phyloP scores from a whole-genome alignment of 2,329 filamentous ascomycete genomes.

The Cladosporium sp. region DNA sequence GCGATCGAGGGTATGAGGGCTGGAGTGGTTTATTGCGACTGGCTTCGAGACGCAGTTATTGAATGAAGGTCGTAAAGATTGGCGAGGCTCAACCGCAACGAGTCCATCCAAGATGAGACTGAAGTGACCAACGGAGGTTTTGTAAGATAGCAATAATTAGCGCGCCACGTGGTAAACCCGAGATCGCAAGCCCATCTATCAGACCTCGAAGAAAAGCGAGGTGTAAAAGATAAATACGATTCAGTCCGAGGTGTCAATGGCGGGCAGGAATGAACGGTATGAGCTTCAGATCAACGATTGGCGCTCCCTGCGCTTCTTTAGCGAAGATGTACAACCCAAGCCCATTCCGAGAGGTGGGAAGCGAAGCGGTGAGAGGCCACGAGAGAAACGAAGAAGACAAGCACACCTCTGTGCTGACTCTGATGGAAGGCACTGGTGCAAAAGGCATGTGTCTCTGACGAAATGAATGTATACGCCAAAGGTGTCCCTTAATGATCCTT shows the following conservation, averaged over 20 bases:
- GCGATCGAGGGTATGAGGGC: background rate
- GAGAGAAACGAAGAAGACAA: background rate
- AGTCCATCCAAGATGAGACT: background rate
- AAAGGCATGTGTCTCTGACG: no score
- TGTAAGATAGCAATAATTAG: background rate
- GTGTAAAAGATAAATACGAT: background rate
- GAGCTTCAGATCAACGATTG: background rate
- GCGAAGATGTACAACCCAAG: conserved; percentile 4
- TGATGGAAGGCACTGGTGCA: background rate
- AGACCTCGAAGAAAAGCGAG: background rate
- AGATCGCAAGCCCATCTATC: background rate
- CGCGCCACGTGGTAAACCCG: background rate
- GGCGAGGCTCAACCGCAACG: background rate
- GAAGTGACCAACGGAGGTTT: background rate
- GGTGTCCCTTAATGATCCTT: no score
- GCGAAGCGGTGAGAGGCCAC: conserved; percentile 7
- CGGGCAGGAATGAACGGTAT: background rate
- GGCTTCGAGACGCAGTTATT: background rate
- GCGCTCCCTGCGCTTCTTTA: background rate
- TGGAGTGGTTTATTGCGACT: background rate
- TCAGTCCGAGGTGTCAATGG: background rate
- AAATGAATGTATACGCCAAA: background rate
- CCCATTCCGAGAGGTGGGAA: conserved; percentile 4
- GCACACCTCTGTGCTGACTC: background rate
- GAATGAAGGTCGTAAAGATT: background rate